Conservation (phyloP, 768 basidiomycete genomes). For the Rhodotorula graminis region DNA sequence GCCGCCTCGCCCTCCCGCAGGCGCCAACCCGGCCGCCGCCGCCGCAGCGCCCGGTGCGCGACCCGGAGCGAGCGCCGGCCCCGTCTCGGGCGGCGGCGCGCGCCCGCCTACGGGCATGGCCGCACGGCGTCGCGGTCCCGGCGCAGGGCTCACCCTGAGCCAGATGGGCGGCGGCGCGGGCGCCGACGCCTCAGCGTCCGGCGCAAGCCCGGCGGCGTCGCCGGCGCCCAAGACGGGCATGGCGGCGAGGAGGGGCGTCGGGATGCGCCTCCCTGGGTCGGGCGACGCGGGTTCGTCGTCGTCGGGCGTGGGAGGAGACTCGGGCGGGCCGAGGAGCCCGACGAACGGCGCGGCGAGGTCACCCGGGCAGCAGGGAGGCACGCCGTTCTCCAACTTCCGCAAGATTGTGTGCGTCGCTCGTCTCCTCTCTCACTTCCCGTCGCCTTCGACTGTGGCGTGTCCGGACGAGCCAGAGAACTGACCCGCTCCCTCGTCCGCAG, state of each 20-base stretch:
- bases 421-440: neutral
- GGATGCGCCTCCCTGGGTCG: conserved; percentile 57
- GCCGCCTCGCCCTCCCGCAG: conserved; percentile 50
- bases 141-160: conserved; percentile 28
- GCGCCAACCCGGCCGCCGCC: conserved; percentile 40
- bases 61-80: conserved; percentile 43
- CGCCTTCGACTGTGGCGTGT: no score
- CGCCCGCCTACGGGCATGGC: conserved; percentile 47
- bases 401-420: conserved; percentile 76
- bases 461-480: no score
- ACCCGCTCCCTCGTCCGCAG: conserved; percentile 49
- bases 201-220: neutral
- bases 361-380: conserved; percentile 52
- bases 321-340: conserved; percentile 17
- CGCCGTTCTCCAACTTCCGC: conserved; percentile 86
- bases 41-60: conserved; percentile 32
- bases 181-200: neutral
- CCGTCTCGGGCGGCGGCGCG: conserved; percentile 49
- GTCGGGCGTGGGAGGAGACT: conserved; percentile 45
- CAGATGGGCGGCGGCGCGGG: conserved; percentile 7
- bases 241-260: conserved; percentile 35
- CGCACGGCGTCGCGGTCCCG: conserved; percentile 48
- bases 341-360: neutral
- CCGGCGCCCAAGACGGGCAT: neutral
- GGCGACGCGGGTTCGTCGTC: conserved; percentile 64